Evolutionary conservation across 768 basidiomycete species (phyloP).

Genomic region (Hysterangium stoloniferum): DNA sequence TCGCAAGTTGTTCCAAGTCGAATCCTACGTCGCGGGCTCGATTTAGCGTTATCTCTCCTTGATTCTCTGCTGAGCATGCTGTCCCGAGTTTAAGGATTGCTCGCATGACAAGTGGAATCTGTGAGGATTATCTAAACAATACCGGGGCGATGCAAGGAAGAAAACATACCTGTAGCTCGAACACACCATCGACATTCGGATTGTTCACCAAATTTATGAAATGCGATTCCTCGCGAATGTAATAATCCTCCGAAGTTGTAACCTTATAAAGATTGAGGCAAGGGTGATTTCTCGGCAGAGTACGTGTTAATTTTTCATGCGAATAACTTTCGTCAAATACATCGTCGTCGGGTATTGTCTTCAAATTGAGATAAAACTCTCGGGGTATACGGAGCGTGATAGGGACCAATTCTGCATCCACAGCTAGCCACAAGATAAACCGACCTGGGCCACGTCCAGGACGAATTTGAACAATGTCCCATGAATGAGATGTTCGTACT

Average conservation of each 20-base stretch:
- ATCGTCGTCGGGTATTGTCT: constrained; percentile 54
- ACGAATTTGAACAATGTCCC: constrained; percentile 92
- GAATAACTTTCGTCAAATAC: constrained; percentile 68
- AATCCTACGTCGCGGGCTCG: constrained; percentile 77
- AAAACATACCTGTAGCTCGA: constrained; percentile 73
- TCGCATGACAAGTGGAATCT: constrained; percentile 81
- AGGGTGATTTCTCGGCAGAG: constrained; percentile 70
- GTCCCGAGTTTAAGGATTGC: constrained; percentile 80
- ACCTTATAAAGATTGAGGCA: constrained; percentile 79
- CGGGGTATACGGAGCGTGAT: constrained; percentile 81
- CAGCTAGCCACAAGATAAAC: constrained; percentile 81
- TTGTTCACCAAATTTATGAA: constrained; percentile 91
- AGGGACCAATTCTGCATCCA: constrained; percentile 70
- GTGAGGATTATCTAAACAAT: neutral
- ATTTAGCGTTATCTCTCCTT: constrained; percentile 60
- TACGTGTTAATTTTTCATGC: constrained; percentile 64
- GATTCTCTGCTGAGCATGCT: constrained; percentile 61
- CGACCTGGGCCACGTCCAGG: constrained; percentile 70
- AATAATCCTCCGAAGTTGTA: constrained; percentile 74
- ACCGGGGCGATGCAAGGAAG: neutral
- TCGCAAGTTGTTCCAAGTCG: constrained; percentile 75
- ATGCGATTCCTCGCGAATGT: constrained; percentile 78
- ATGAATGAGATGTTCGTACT: constrained; percentile 42
- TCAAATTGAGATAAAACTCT: constrained; percentile 89
- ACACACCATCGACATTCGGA: constrained; percentile 91